phyloP scores from a whole-genome alignment of 23 red algal species.

The Agarophyton chilense region DNA sequence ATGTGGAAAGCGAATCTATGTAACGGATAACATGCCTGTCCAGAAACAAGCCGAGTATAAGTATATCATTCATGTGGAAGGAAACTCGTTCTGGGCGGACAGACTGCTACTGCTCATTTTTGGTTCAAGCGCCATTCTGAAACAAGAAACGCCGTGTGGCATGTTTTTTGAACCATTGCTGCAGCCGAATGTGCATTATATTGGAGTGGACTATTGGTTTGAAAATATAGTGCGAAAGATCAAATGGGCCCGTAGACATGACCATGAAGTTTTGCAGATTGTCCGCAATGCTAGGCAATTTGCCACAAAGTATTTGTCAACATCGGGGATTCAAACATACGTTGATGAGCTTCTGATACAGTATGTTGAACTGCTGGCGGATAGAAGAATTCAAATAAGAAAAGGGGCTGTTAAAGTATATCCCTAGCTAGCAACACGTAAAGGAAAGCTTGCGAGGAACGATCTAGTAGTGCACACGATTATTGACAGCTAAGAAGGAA shows the following conservation, averaged over 20 bases:
- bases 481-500: no score
- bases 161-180: slow-evolving; percentile 78
- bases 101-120: slow-evolving; percentile 60
- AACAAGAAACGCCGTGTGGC: slow-evolving; percentile 62
- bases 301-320: slow-evolving; percentile 51
- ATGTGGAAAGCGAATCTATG: slow-evolving; percentile 57
- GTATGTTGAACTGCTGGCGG: slow-evolving; percentile 24
- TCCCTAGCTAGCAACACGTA: background rate
- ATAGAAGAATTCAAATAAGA: slow-evolving; percentile 7
- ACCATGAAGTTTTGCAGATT: slow-evolving; percentile 42
- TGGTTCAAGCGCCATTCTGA: slow-evolving; percentile 47
- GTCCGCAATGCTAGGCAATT: slow-evolving; percentile 32
- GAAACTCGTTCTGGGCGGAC: slow-evolving; percentile 74
- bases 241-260: slow-evolving; percentile 46
- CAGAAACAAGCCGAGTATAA: slow-evolving; percentile 44
- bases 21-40: slow-evolving; percentile 22
- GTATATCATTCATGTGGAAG: slow-evolving; percentile 56
- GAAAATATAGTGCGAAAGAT: background rate
- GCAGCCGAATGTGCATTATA: slow-evolving; percentile 41
- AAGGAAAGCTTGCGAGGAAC: no score
- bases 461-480: no score
- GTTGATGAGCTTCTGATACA: slow-evolving; percentile 56
- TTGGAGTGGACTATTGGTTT: slow-evolving; percentile 59
- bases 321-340: slow-evolving; percentile 41
- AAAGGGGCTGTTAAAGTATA: slow-evolving; percentile 24